phyloP scores from a whole-genome alignment of 1,284 basidiomycete species.

The Acaromyces ingoldii region DNA sequence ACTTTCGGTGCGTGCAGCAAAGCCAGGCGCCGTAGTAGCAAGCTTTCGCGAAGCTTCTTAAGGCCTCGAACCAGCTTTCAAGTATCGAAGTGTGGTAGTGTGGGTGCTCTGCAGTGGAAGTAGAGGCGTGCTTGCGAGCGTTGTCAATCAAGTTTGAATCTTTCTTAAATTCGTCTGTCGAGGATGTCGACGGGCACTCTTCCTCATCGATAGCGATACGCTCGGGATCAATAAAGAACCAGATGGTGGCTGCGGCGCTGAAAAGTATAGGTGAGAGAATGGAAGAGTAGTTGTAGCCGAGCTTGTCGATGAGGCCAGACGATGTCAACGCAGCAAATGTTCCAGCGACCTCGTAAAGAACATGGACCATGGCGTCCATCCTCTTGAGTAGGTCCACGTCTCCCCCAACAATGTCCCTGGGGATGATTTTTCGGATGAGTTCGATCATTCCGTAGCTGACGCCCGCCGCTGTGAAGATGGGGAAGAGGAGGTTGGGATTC shows the following conservation, averaged over 20 bases:
- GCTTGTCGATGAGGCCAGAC: conserved; percentile 46
- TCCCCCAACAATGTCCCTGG: conserved; percentile 48
- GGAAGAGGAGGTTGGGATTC: conserved; percentile 50
- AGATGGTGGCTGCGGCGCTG: conserved; percentile 30
- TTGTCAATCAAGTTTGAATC: too few relatives aligned
- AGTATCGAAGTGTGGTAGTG: too few relatives aligned
- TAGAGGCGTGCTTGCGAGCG: too few relatives aligned
- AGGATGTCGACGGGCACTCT: too few relatives aligned
- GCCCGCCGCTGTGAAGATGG: conserved; percentile 46
- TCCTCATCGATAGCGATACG: too few relatives aligned
- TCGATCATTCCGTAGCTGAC: conserved; percentile 52
- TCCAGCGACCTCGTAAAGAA: conserved; percentile 52
- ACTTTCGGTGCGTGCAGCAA: conserved; percentile 43
- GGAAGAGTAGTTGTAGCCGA: conserved; percentile 52
- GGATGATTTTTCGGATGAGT: conserved; percentile 52
- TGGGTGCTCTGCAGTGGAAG: too few relatives aligned
- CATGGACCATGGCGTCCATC: conserved; percentile 53
- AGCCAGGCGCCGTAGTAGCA: conserved; percentile 48
- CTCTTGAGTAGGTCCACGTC: conserved; percentile 45
- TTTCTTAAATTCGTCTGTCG: too few relatives aligned
- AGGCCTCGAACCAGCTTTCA: conserved; percentile 11
- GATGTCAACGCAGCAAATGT: conserved; percentile 52
- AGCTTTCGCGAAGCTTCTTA: conserved; percentile 44
- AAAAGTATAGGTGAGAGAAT: conserved; percentile 48
- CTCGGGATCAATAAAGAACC: conserved; percentile 45